phyloP scores from a whole-genome alignment of 805 yeast species.

The Candida insectalens region DNA sequence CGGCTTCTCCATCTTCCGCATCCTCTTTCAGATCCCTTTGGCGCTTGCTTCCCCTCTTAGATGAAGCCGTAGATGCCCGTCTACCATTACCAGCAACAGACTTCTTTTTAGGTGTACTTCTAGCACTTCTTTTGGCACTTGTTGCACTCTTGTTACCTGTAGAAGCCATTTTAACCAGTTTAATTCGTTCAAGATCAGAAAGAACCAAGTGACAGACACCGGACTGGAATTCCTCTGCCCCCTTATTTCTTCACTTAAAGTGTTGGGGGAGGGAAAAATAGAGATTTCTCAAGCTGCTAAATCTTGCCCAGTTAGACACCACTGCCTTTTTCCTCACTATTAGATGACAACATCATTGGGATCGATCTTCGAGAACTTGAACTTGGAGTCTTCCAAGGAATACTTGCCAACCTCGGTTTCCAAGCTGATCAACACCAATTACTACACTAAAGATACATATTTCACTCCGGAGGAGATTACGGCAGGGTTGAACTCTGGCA shows the following conservation, averaged over 20 bases:
- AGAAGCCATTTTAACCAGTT: too few species aligned
- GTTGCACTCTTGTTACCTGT: too few species aligned
- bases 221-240: too few species aligned
- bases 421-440: slow-evolving; percentile 14
- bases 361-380: slow-evolving; percentile 9
- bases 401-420: slow-evolving; percentile 13
- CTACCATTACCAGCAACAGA: not conserved
- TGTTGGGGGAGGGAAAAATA: too few species aligned
- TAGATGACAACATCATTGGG: slow-evolving; percentile 9
- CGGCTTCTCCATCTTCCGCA: slow-evolving; percentile 4
- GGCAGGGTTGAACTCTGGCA: slow-evolving; percentile 49
- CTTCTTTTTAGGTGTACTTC: not conserved
- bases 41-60: not conserved
- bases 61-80: not conserved
- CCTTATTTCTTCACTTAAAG: too few species aligned
- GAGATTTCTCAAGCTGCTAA: too few species aligned
- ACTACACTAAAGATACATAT: slow-evolving; percentile 11
- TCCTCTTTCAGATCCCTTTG: slow-evolving; percentile 3
- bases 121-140: too few species aligned
- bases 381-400: slow-evolving; percentile 8
- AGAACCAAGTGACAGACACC: too few species aligned
- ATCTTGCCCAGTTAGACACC: too few species aligned
- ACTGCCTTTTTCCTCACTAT: too few species aligned
- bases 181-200: too few species aligned
- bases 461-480: slow-evolving; percentile 57